Evolutionary conservation across 1,139 yeast species (phyloP), one percentile per base, ranked within the genome.

Genomic region (Suhomyces kunorum): DNA sequence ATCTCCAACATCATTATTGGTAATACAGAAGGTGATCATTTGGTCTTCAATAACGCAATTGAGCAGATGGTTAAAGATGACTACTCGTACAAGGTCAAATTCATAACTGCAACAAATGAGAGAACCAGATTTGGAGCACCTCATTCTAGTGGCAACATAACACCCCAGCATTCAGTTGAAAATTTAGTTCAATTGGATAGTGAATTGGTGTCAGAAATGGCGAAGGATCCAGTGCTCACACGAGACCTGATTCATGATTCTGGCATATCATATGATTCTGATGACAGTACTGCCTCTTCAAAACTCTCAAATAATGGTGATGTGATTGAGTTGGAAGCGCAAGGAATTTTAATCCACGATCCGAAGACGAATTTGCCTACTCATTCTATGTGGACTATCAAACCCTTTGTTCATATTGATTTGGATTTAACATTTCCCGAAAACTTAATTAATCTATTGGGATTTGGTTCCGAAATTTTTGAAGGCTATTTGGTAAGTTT

Each of bases 361-460:
- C 62, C 74, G 4, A 66, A 68, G 36, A 69, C 81, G 0, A 71
- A 71, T 11, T 61, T 74, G n/a, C 89, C 95, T 1, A 74, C 85
- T 1, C 95, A 89, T 59, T 82, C 96, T 1, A 86, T 92, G 86
- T 92, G 98, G 98, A 82, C 94, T 3, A 71, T 92, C 9, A 83
- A 87, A 51, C 96, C 95, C 1, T 85, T 81, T 59, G 68, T 75
- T 8, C 83, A 84, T 6, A 68, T 82, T 11, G 79, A 81, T 28
- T 64, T 84, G 27, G 80, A 80, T 38, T 67, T 85, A 33, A 81
- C 84, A 36, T 63, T 89, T 22, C 95, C 96, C 0, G 68, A 66
- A 9, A 78, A 76, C 24, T 68, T 90, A 24, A 78, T 83, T 11
- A 81, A 84, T 46, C 73, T 84, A 25, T 71, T 94, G 13, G 98